Evolutionary conservation across 2,329 filamentous ascomycete species (phyloP).

Genomic region (Iodosphaeria phyllophila): DNA sequence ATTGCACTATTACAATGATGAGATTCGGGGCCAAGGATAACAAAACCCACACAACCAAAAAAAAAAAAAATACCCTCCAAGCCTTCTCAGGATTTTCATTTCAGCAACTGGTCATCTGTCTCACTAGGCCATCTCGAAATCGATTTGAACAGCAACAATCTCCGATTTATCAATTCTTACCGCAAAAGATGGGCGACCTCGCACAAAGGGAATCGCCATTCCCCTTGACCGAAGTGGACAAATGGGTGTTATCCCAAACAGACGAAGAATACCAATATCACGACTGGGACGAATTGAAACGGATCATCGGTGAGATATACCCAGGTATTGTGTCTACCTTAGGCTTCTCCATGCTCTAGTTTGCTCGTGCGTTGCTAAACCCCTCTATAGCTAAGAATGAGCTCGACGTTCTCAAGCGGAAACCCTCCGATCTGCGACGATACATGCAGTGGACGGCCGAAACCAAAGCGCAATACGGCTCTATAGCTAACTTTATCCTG

Average conservation of each 20-base stretch:
- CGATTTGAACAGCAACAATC: no score
- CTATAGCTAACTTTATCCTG: slow-evolving; percentile 62
- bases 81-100: no score
- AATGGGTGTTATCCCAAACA: slow-evolving; percentile 36
- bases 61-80: no score
- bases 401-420: slow-evolving; percentile 58
- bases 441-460: slow-evolving; percentile 64
- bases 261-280: slow-evolving; percentile 56
- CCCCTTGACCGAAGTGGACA: slow-evolving; percentile 39
- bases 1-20: no score
- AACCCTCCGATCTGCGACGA: slow-evolving; percentile 59
- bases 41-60: no score
- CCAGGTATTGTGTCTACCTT: background rate
- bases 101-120: no score
- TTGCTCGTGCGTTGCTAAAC: background rate
- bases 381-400: slow-evolving; percentile 23
- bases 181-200: slow-evolving; percentile 23
- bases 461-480: slow-evolving; percentile 56
- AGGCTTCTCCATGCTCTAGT: background rate
- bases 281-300: slow-evolving; percentile 54
- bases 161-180: no score
- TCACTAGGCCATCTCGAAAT: no score
- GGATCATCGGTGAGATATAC: slow-evolving; percentile 37
- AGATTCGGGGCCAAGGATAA: no score
- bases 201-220: slow-evolving; percentile 27